Evolutionary conservation across 805 yeast genomes (phyloP).

Genomic region (Wickerhamomyces queroliae): DNA sequence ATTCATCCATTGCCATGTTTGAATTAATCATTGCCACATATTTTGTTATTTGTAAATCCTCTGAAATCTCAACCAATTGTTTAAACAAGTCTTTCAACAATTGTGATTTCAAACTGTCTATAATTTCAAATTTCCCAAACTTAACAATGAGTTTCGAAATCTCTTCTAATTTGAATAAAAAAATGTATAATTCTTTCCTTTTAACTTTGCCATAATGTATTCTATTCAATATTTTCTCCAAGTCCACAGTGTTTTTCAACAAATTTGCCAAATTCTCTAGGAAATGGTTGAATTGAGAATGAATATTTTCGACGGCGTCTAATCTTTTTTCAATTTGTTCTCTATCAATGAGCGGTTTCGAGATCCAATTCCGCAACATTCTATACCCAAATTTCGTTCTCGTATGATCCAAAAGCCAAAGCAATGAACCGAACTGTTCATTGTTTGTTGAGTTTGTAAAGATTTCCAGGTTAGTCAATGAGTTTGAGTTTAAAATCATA

Average conservation of each 20-base stretch:
- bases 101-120: slow-evolving; percentile 20
- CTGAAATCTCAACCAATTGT: slow-evolving; percentile 29
- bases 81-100: slow-evolving; percentile 33
- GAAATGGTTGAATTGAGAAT: slow-evolving; percentile 31
- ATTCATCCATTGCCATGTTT: slow-evolving; percentile 42
- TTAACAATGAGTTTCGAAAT: slow-evolving; percentile 24
- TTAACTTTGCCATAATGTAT: slow-evolving; percentile 54
- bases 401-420: slow-evolving; percentile 81
- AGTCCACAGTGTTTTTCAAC: slow-evolving; percentile 41
- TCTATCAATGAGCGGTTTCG: slow-evolving; percentile 57
- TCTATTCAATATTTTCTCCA: slow-evolving; percentile 51
- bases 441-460: slow-evolving; percentile 59
- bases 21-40: slow-evolving; percentile 46
- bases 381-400: slow-evolving; percentile 72
- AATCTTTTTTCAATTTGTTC: slow-evolving; percentile 53
- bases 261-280: slow-evolving; percentile 29
- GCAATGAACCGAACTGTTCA: slow-evolving; percentile 57
- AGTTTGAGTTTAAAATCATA: slow-evolving; percentile 57
- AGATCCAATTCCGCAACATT: slow-evolving; percentile 64
- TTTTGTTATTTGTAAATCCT: slow-evolving; percentile 25
- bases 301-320: slow-evolving; percentile 51
- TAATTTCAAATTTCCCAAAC: slow-evolving; percentile 23
- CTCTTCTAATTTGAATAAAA: slow-evolving; percentile 36
- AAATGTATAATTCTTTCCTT: slow-evolving; percentile 53
- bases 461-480: slow-evolving; percentile 69